These are phyloP conservation scores for Syzygium aromaticum DNA, from an alignment of 345 rosid genomes.

Conservation along the genomic window DNA sequence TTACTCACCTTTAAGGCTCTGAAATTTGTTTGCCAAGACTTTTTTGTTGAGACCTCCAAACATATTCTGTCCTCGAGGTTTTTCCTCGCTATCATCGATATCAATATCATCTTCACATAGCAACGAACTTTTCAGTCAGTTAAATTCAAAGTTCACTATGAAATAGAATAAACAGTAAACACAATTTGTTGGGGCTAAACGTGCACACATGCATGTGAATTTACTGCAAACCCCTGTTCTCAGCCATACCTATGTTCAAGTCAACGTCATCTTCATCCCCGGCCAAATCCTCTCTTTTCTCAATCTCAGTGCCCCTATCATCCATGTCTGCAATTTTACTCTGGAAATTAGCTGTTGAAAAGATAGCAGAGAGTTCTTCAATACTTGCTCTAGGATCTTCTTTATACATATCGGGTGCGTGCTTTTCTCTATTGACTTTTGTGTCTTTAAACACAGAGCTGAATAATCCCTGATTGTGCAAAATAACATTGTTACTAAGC, in stretches of 20 bases:
- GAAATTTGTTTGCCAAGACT: slow-evolving; percentile 62
- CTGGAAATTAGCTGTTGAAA: slow-evolving; percentile 53
- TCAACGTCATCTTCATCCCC: slow-evolving; percentile 22
- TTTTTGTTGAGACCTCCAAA: slow-evolving; percentile 59
- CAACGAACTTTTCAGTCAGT: not conserved
- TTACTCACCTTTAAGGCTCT: slow-evolving; percentile 48
- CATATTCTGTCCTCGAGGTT: slow-evolving; percentile 59
- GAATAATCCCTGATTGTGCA: slow-evolving; percentile 53
- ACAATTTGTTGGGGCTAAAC: not conserved
- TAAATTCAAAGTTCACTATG: not conserved
- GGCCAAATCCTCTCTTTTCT: not conserved
- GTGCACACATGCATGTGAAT: not conserved
- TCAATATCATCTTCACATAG: slow-evolving; percentile 66
- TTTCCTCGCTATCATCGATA: slow-evolving; percentile 47
- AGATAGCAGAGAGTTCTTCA: slow-evolving; percentile 48
- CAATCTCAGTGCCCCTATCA: not conserved
- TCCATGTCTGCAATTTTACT: slow-evolving; percentile 12
- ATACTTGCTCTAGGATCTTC: slow-evolving; percentile 60
- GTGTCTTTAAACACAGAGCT: slow-evolving; percentile 69
- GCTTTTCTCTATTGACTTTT: slow-evolving; percentile 50
- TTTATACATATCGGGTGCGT: slow-evolving; percentile 34
- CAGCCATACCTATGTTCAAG: slow-evolving; percentile 53
- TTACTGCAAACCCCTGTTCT: not conserved
- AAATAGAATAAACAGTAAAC: not conserved
- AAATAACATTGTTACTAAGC: not conserved